Conservation (phyloP, 2,329 filamentous ascomycete species). For the Fusarium penzigii region DNA sequence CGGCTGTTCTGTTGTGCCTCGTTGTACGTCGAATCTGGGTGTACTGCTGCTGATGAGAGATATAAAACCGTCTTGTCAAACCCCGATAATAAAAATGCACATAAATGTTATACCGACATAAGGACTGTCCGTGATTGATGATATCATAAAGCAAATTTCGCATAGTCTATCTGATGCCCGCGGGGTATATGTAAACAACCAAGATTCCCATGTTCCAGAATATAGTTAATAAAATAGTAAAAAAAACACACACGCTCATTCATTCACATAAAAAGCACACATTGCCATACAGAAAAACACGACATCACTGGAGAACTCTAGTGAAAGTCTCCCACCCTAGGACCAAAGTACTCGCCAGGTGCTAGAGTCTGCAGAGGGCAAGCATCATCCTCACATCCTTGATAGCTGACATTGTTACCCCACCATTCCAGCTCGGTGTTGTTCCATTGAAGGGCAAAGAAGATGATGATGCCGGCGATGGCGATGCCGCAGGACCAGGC, state of each 20-base stretch:
- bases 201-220: neutral
- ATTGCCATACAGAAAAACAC: constrained; percentile 14
- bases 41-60: too few relatives aligned
- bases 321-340: constrained; percentile 40
- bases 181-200: constrained; percentile 24
- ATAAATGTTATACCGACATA: too few relatives aligned
- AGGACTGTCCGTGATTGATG: too few relatives aligned
- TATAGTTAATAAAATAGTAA: neutral
- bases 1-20: too few relatives aligned
- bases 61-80: too few relatives aligned
- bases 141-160: neutral
- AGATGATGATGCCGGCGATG: constrained; percentile 53
- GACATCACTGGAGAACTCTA: neutral
- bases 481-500: constrained; percentile 52
- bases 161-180: neutral
- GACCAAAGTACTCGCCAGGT: constrained; percentile 41
- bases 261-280: constrained; percentile 26
- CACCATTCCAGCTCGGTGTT: constrained; percentile 48
- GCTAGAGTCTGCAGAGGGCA: constrained; percentile 39
- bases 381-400: constrained; percentile 44
- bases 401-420: constrained; percentile 45
- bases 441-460: constrained; percentile 53
- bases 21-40: too few relatives aligned
- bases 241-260: constrained; percentile 22
- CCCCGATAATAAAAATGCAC: too few relatives aligned